Percentiles rank a stretch among this genome's conserved stretches.
These are phyloP conservation scores for Leishmania arabica DNA, from an alignment of 208 protist species.

Conservation along the genomic window DNA sequence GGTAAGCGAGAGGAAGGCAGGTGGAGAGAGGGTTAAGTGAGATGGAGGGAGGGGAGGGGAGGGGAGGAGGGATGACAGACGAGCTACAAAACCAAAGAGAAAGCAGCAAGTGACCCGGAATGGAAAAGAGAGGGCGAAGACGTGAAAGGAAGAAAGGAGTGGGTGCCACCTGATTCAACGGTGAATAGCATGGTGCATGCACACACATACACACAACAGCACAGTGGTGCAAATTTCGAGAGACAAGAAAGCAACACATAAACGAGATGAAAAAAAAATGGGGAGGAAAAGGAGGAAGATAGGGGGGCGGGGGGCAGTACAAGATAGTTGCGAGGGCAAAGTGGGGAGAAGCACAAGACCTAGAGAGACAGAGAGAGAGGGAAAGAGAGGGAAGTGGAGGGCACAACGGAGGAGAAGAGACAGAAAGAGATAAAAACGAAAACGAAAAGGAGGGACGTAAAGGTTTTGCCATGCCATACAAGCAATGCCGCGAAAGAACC, in stretches of 20 bases:
- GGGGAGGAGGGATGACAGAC: not conserved
- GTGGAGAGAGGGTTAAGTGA: not conserved
- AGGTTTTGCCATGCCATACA: not conserved
- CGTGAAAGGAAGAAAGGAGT: not conserved
- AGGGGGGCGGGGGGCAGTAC: not conserved
- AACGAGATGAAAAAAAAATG: not conserved
- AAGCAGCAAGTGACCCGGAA: not conserved
- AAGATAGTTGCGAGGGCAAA: not conserved
- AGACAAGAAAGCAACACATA: not conserved
- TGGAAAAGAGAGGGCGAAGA: not conserved
- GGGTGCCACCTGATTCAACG: not conserved
- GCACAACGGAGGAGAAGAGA: not conserved
- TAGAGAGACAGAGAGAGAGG: not conserved
- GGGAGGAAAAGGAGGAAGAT: conserved; percentile 4
- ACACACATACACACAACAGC: not conserved
- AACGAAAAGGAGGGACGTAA: not conserved
- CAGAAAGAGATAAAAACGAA: not conserved
- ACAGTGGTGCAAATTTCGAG: not conserved
- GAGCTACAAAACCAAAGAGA: not conserved
- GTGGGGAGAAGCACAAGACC: not conserved
- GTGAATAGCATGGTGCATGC: not conserved
- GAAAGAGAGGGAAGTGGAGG: not conserved
- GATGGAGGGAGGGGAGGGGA: not conserved
- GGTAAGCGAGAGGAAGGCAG: no score
- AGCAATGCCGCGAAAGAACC: not conserved